These are phyloP conservation scores for Pugionium dolabratum DNA, from an alignment of 345 rosid genomes.

Conservation along the genomic window DNA sequence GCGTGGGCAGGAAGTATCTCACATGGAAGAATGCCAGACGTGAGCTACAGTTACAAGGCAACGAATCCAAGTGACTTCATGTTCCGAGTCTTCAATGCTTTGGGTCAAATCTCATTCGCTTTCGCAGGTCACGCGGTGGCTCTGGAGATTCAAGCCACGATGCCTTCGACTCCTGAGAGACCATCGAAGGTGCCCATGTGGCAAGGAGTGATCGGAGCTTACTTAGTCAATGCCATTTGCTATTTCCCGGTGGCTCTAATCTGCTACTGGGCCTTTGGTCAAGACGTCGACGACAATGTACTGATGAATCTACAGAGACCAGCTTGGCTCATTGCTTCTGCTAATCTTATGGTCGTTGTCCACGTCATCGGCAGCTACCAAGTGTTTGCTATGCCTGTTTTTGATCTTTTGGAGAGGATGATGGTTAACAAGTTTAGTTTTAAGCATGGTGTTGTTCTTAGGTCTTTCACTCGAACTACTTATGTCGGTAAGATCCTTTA, in stretches of 20 bases:
- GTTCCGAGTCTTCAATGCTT: constrained; percentile 76
- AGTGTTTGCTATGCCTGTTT: constrained; percentile 97
- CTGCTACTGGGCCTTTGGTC: constrained; percentile 85
- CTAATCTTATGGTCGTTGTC: constrained; percentile 90
- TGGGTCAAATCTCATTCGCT: constrained; percentile 87
- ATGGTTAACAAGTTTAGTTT: constrained; percentile 56
- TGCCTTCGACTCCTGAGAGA: constrained; percentile 82
- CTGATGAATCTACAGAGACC: constrained; percentile 63
- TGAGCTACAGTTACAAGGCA: constrained; percentile 66
- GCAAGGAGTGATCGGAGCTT: constrained; percentile 84
- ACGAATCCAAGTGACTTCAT: constrained; percentile 50
- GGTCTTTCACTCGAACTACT: constrained; percentile 69
- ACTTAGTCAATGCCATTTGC: constrained; percentile 82
- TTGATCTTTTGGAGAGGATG: constrained; percentile 65
- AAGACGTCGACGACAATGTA: constrained; percentile 82
- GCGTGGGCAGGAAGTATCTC: constrained; percentile 79
- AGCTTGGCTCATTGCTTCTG: constrained; percentile 86
- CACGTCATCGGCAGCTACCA: constrained; percentile 97
- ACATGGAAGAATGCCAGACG: constrained; percentile 60
- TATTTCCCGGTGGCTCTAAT: constrained; percentile 92
- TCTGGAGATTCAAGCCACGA: constrained; percentile 92
- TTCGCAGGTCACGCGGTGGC: constrained; percentile 94
- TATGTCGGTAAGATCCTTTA: constrained; percentile 66
- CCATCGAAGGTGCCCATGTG: constrained; percentile 89
- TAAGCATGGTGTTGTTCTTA: constrained; percentile 57